phyloP scores from a whole-genome alignment of 441 rosid species.

The Adansonia gregorii region DNA sequence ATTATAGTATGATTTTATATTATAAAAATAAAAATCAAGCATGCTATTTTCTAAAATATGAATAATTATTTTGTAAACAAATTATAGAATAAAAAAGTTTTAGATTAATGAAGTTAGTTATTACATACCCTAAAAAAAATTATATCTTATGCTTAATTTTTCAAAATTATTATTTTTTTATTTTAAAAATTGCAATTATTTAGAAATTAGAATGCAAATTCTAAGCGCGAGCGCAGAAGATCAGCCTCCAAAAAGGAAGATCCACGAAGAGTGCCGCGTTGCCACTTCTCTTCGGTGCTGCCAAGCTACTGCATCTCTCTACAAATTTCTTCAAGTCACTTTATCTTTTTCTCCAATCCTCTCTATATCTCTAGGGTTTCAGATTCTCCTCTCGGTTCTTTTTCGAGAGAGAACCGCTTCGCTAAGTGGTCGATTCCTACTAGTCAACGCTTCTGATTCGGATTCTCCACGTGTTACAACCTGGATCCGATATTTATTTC shows the following conservation, averaged over 20 bases:
- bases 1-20: too few relatives aligned
- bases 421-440: not conserved
- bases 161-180: not conserved
- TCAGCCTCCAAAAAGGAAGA: constrained; percentile 3
- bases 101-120: too few relatives aligned
- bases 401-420: not conserved
- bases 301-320: not conserved
- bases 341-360: not conserved
- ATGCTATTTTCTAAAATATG: too few relatives aligned
- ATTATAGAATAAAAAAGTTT: too few relatives aligned
- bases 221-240: constrained; percentile 24
- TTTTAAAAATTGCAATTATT: not conserved
- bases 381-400: constrained; percentile 35
- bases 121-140: too few relatives aligned
- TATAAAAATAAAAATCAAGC: too few relatives aligned
- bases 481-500: constrained; percentile 18
- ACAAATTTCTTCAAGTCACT: not conserved
- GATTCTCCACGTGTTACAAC: constrained; percentile 37
- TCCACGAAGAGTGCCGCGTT: constrained; percentile 65
- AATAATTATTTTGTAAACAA: too few relatives aligned
- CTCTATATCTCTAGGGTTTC: constrained; percentile 44
- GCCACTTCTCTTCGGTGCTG: constrained; percentile 50
- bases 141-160: not conserved
- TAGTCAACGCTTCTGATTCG: constrained; percentile 38
- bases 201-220: not conserved